phyloP scores from a whole-genome alignment of 768 basidiomycete genomes.

The Naematelia aurantialba region DNA sequence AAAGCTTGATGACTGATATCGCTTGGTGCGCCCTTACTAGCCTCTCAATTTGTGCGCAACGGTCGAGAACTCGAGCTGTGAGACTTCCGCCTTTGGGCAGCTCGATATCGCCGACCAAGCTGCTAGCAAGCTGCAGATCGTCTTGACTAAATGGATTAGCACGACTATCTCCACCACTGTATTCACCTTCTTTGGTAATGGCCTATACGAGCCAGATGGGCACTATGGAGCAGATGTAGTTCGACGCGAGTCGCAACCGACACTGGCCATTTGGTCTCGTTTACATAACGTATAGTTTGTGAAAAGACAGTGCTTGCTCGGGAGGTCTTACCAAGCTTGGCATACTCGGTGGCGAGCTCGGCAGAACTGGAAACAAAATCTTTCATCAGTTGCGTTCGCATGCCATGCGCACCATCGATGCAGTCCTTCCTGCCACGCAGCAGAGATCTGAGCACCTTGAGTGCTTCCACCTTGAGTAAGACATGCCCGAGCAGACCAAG shows the following conservation, averaged over 20 bases:
- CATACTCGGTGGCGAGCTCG: slow-evolving; percentile 74
- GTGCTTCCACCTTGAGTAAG: slow-evolving; percentile 63
- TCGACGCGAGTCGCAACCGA: slow-evolving; percentile 50
- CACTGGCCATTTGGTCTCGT: slow-evolving; percentile 8
- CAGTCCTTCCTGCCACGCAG: slow-evolving; percentile 56
- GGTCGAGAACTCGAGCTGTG: slow-evolving; percentile 60
- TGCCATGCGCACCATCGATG: slow-evolving; percentile 54
- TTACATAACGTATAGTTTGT: slow-evolving; percentile 15
- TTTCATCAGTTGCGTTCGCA: slow-evolving; percentile 38
- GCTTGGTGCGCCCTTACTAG: slow-evolving; percentile 69
- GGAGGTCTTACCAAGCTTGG: slow-evolving; percentile 67
- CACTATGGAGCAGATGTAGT: slow-evolving; percentile 58
- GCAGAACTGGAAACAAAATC: slow-evolving; percentile 64
- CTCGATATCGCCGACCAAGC: slow-evolving; percentile 9
- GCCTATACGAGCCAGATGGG: slow-evolving; percentile 14
- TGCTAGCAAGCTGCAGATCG: neutral
- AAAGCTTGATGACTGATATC: slow-evolving; percentile 65
- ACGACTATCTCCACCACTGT: too few relatives aligned
- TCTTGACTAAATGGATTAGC: too few relatives aligned
- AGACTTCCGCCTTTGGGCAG: slow-evolving; percentile 55
- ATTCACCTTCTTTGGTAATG: neutral
- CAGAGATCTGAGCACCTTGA: slow-evolving; percentile 64
- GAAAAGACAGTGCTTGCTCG: slow-evolving; percentile 65
- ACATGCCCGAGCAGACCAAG: slow-evolving; percentile 67
- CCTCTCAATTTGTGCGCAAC: slow-evolving; percentile 62